These are phyloP conservation scores for Colletotrichum zoysiae DNA, from an alignment of 2,329 filamentous ascomycete genomes.

Conservation along the genomic window DNA sequence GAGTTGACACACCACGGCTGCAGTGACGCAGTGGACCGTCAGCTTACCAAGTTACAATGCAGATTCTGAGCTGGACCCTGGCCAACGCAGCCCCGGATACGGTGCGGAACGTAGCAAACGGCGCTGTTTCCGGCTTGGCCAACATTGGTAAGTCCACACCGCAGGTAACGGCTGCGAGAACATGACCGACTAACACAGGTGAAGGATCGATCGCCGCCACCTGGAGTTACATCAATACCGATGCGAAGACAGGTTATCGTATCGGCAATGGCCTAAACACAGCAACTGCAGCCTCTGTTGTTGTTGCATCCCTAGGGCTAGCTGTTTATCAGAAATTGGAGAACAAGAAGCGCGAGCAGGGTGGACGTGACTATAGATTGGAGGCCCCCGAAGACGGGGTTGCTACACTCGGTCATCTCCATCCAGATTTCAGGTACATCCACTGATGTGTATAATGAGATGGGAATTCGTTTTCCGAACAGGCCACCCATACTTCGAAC, in stretches of 20 bases:
- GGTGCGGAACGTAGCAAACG: slow-evolving; percentile 47
- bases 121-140: slow-evolving; percentile 46
- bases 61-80: slow-evolving; percentile 46
- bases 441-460: slow-evolving; percentile 30
- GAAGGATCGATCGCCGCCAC: slow-evolving; percentile 47
- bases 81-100: slow-evolving; percentile 48
- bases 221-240: slow-evolving; percentile 48
- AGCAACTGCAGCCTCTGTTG: slow-evolving; percentile 45
- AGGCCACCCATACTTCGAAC: neutral
- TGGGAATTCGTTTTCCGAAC: neutral
- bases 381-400: slow-evolving; percentile 41
- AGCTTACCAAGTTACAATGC: neutral
- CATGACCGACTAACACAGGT: slow-evolving; percentile 11
- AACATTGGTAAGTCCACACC: slow-evolving; percentile 45
- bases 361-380: slow-evolving; percentile 45
- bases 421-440: slow-evolving; percentile 47
- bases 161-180: neutral
- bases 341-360: slow-evolving; percentile 46
- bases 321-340: slow-evolving; percentile 45
- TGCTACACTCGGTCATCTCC: slow-evolving; percentile 45
- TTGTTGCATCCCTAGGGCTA: slow-evolving; percentile 43
- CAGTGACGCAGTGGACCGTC: neutral
- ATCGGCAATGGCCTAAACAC: slow-evolving; percentile 47
- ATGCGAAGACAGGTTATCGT: slow-evolving; percentile 46
- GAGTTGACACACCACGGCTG: neutral